Evolutionary conservation across 78 protist genomes (phyloP).

Genomic region (Dictyostelium brefeldianum): DNA sequence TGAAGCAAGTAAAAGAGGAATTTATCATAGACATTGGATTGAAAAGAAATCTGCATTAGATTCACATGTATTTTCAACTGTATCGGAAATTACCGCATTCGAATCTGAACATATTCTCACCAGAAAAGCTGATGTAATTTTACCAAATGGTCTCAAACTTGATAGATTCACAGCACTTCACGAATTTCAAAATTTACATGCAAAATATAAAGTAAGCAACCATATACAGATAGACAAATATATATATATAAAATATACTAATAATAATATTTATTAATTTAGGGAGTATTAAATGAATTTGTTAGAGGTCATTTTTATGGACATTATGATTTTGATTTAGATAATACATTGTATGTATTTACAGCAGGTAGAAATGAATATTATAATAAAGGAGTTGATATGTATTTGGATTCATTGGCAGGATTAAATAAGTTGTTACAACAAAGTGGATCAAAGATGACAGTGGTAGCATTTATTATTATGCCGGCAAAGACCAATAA

Average conservation of each 20-base stretch:
- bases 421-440: conserved; percentile 80
- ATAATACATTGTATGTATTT: conserved; percentile 92
- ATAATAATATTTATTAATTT: background rate
- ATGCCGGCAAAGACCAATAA: conserved; percentile 82
- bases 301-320: conserved; percentile 93
- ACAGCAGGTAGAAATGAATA: conserved; percentile 93
- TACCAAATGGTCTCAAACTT: conserved; percentile 93
- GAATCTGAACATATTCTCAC: conserved; percentile 86
- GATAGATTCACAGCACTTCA: conserved; percentile 87
- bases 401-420: conserved; percentile 86
- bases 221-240: background rate
- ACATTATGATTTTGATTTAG: conserved; percentile 86
- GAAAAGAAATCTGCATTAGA: conserved; percentile 86
- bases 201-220: conserved; percentile 68
- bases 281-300: conserved; percentile 77
- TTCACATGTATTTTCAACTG: conserved; percentile 93
- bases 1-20: conserved; percentile 86
- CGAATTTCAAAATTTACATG: conserved; percentile 93
- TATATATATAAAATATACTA: background rate
- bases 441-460: conserved; percentile 60
- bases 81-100: conserved; percentile 87
- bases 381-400: conserved; percentile 90
- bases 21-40: conserved; percentile 90
- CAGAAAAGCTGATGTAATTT: conserved; percentile 86
- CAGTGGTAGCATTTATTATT: conserved; percentile 89